A percentile compares a stretch with the other conserved stretches of the same genome.
These are phyloP conservation scores for Microdochium bolleyi DNA, from an alignment of 2,329 filamentous ascomycete species.

Conservation along the genomic window DNA sequence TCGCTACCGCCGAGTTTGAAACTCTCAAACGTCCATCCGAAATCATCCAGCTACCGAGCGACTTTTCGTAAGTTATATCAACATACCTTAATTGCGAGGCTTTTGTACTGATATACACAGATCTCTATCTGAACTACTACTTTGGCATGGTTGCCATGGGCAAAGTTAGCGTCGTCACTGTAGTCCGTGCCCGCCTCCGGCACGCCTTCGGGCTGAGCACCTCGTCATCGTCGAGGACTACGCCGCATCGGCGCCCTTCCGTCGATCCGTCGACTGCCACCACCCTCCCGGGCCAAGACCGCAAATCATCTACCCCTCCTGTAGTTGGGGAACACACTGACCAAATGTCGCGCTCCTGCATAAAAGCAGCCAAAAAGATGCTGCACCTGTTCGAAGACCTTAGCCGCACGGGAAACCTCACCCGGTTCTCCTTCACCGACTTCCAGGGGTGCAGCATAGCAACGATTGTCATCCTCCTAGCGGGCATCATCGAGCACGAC, in stretches of 20 bases:
- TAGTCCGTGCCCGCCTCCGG: conserved; percentile 16
- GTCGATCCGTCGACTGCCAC: neutral
- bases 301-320: neutral
- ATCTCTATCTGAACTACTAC: conserved; percentile 27
- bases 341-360: conserved; percentile 15
- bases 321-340: conserved; percentile 6
- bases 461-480: conserved; percentile 23
- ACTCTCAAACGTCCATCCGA: conserved; percentile 17
- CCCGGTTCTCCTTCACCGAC: conserved; percentile 27
- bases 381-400: conserved; percentile 21
- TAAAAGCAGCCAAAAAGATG: conserved; percentile 21
- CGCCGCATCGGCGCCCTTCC: neutral
- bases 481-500: conserved; percentile 24
- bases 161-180: conserved; percentile 22
- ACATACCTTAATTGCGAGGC: too few relatives aligned
- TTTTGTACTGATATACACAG: too few relatives aligned
- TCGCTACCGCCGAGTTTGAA: conserved; percentile 16
- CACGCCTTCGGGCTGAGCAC: conserved; percentile 5
- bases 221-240: neutral
- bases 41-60: conserved; percentile 18
- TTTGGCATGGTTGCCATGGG: conserved; percentile 26
- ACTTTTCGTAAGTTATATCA: conserved; percentile 12
- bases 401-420: conserved; percentile 17
- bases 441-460: conserved; percentile 29
- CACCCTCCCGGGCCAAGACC: neutral